A percentile compares a stretch with the other conserved stretches of the same genome.
phyloP scores from a whole-genome alignment of 805 yeast species.

The Blastobotrys robertii region DNA sequence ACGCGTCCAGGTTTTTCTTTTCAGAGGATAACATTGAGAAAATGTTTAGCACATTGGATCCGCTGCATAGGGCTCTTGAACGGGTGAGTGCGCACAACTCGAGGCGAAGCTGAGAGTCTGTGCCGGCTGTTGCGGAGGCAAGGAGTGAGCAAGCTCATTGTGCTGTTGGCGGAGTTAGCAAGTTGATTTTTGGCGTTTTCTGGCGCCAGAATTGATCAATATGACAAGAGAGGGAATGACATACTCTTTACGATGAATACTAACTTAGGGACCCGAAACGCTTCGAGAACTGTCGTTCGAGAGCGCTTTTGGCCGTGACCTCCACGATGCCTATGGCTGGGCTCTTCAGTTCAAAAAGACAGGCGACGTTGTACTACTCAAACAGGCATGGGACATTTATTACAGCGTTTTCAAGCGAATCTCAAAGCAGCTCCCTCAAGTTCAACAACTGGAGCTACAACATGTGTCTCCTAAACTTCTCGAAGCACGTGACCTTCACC shows the following conservation, averaged over 20 bases:
- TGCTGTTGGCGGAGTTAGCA: too few relatives aligned
- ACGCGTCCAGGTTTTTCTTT: slow-evolving; percentile 86
- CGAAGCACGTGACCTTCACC: slow-evolving; percentile 64
- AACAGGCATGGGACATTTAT: slow-evolving; percentile 97
- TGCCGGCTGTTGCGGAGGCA: too few relatives aligned
- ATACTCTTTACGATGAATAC: not conserved
- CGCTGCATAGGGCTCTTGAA: slow-evolving; percentile 74
- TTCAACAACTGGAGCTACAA: slow-evolving; percentile 78
- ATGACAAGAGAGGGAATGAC: too few relatives aligned
- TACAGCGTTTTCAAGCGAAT: slow-evolving; percentile 89
- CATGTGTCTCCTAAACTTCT: slow-evolving; percentile 87
- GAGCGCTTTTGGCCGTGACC: slow-evolving; percentile 86
- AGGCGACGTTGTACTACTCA: slow-evolving; percentile 76
- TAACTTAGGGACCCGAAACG: slow-evolving; percentile 61
- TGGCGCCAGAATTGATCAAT: too few relatives aligned
- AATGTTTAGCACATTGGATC: slow-evolving; percentile 86
- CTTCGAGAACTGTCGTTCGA: slow-evolving; percentile 87
- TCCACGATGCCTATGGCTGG: slow-evolving; percentile 92
- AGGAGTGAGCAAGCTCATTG: too few relatives aligned
- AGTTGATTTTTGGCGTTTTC: too few relatives aligned
- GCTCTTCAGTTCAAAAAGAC: slow-evolving; percentile 74
- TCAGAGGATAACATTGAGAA: slow-evolving; percentile 92
- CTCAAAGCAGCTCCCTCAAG: slow-evolving; percentile 77
- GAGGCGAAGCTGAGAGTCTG: not conserved
- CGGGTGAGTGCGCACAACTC: slow-evolving; percentile 25